Base-by-base conservation (phyloP, 306 rosid species). In the Lathyrus oleraceus region DNA sequence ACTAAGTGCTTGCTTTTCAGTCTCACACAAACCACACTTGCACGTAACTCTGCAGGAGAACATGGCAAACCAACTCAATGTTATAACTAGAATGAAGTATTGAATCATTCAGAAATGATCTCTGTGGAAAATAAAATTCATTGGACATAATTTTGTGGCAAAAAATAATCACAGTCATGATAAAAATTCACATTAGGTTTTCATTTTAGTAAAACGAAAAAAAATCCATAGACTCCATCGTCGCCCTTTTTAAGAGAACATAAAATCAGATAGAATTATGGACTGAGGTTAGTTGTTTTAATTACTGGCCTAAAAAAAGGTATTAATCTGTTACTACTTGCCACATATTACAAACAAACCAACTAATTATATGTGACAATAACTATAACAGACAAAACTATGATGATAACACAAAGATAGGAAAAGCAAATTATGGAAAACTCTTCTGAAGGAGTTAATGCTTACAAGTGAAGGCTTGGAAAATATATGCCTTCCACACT, bases 381-480 rank as follows among this genome's bases (percentile, higher is more conserved):
- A 71, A 32, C 23, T 23, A 43, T 21, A 56, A 53, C 17, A 54
- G 40, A 47, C 8, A 20, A 40, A 65, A 57, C 6, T 52, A 68
- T 32, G 47, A 67, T 43, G 47, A 69, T 60, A 57, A 19, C 35
- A 74, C 13, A 54, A 10, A 36, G 10, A 35, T 53, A 52, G 15
- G 14, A 8, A 16, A 45, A 10, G 67, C 36, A 51, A 30, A n/a
- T 20, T 15, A 19, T 45, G 65, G 21, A 51, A 53, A 60, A 76
- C 39, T 30, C 12, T 78, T 53, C 6, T 65, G 61, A 71, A 75
- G 61, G 56, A 71, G 61, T 75, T 58, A 67, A 32, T 49, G 78
- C 98, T 90, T 90, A 94, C 98, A 80, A 75, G 80, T 94, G 98
- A 78, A 90, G 95, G 82, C 96, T 88, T 32, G 98, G 93, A 84